A percentile compares a stretch with the other conserved stretches of the same genome.
Evolutionary conservation across 768 basidiomycete species (phyloP).

Genomic region (Steccherinum ochraceum): DNA sequence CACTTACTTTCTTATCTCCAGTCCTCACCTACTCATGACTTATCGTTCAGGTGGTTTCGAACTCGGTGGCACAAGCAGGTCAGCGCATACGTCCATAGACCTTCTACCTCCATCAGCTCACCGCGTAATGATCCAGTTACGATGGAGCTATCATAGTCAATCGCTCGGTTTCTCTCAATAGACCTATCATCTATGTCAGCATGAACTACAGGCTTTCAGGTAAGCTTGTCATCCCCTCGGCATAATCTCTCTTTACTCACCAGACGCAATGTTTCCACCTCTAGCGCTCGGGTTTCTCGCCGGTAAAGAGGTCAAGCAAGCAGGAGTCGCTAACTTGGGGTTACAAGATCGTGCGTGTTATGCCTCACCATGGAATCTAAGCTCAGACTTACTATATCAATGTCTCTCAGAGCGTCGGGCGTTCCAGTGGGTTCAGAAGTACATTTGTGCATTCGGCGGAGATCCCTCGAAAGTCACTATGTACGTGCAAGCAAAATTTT

Average conservation of each 20-base stretch:
- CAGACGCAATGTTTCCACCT: too few relatives aligned
- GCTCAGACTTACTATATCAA: background rate
- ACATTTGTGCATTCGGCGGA: constrained; percentile 36
- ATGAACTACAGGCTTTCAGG: constrained; percentile 55
- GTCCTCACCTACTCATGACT: too few relatives aligned
- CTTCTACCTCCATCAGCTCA: too few relatives aligned
- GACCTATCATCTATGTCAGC: constrained; percentile 46
- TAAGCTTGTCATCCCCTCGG: too few relatives aligned
- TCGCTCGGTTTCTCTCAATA: constrained; percentile 35
- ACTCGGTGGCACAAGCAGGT: too few relatives aligned
- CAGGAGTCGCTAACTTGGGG: constrained; percentile 41
- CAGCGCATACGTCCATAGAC: too few relatives aligned
- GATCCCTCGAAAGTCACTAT: constrained; percentile 40
- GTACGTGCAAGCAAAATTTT: too few relatives aligned
- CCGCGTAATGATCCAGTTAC: too few relatives aligned
- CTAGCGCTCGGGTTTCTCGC: constrained; percentile 37
- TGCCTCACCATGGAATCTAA: background rate
- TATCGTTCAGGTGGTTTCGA: background rate
- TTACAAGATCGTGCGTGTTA: constrained; percentile 40
- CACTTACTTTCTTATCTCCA: background rate
- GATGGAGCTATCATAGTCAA: constrained; percentile 38
- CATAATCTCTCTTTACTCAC: constrained; percentile 2
- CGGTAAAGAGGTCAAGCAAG: constrained; percentile 32
- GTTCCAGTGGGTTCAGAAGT: constrained; percentile 32
- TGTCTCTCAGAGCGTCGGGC: constrained; percentile 5